phyloP scores from a whole-genome alignment of 257 asterid species.

The Avicennia marina region DNA sequence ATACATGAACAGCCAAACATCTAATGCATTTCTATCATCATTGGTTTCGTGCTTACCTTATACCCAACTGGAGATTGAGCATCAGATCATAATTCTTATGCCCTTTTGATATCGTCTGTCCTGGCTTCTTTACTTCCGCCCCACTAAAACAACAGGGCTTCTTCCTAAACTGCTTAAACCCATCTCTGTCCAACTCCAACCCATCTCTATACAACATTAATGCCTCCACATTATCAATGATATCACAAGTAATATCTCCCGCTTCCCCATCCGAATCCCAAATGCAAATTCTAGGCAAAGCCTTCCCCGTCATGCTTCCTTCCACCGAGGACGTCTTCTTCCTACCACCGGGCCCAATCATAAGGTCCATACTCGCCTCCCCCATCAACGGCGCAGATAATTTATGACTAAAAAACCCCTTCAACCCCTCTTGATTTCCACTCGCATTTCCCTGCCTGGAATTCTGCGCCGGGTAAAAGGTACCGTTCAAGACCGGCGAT shows the following conservation, averaged over 20 bases:
- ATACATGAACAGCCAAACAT: not conserved
- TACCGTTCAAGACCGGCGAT: conserved; percentile 37
- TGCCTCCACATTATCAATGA: conserved; percentile 47
- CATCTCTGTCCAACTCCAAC: conserved; percentile 28
- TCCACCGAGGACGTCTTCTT: conserved; percentile 44
- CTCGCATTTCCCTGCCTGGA: too few relatives aligned
- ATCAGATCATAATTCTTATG: conserved; percentile 63
- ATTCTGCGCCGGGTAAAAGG: conserved; percentile 42
- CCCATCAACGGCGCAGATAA: conserved; percentile 40
- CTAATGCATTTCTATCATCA: too few relatives aligned
- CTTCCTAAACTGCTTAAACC: conserved; percentile 44
- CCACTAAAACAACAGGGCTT: conserved; percentile 37
- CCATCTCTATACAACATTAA: conserved; percentile 45
- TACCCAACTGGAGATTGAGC: conserved; percentile 66
- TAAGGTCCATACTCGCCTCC: conserved; percentile 28
- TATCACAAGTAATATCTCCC: conserved; percentile 55
- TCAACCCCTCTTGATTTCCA: conserved; percentile 18
- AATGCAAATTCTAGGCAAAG: conserved; percentile 49
- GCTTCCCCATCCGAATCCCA: conserved; percentile 66
- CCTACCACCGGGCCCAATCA: too few relatives aligned
- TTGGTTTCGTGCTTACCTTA: conserved; percentile 29
- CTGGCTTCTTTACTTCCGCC: conserved; percentile 54
- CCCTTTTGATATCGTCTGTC: conserved; percentile 53
- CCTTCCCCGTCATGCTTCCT: conserved; percentile 27
- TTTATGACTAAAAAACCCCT: conserved; percentile 33